A percentile compares a stretch with the other conserved stretches of the same genome.
These are phyloP conservation scores for Aspergillus haitiensis DNA, from an alignment of 495 filamentous ascomycete species.

Conservation along the genomic window DNA sequence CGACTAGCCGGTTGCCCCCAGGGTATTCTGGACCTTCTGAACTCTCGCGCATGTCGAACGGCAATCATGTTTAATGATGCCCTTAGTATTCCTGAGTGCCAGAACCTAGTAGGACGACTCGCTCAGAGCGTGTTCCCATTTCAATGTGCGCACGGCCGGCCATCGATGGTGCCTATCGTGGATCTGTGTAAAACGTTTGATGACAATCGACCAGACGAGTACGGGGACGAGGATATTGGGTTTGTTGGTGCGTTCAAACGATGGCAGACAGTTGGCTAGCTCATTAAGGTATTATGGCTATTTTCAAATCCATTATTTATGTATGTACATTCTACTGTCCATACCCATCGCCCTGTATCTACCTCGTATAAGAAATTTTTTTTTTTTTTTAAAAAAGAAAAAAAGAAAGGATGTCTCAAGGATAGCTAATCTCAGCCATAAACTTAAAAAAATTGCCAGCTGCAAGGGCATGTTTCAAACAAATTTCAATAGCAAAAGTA, in stretches of 20 bases:
- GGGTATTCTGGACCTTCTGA: constrained; percentile 82
- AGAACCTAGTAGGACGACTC: constrained; percentile 59
- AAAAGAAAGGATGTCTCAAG: too few relatives aligned
- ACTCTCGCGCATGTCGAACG: constrained; percentile 84
- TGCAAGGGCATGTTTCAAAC: too few relatives aligned
- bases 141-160: constrained; percentile 86
- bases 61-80: constrained; percentile 97
- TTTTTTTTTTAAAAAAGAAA: too few relatives aligned
- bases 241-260: constrained; percentile 28
- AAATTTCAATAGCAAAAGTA: too few relatives aligned
- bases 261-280: constrained; percentile 13
- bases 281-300: neutral
- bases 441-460: too few relatives aligned
- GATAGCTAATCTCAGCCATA: too few relatives aligned
- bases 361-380: too few relatives aligned
- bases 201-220: neutral
- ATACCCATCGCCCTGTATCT: too few relatives aligned
- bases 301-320: neutral
- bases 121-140: constrained; percentile 80
- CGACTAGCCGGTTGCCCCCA: constrained; percentile 66
- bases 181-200: constrained; percentile 41
- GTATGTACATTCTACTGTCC: neutral
- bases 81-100: constrained; percentile 65
- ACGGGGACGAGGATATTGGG: neutral
- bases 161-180: constrained; percentile 72